Evolutionary conservation across 1,139 yeast species (phyloP).

Genomic region (Hyphopichia buzzinii): DNA sequence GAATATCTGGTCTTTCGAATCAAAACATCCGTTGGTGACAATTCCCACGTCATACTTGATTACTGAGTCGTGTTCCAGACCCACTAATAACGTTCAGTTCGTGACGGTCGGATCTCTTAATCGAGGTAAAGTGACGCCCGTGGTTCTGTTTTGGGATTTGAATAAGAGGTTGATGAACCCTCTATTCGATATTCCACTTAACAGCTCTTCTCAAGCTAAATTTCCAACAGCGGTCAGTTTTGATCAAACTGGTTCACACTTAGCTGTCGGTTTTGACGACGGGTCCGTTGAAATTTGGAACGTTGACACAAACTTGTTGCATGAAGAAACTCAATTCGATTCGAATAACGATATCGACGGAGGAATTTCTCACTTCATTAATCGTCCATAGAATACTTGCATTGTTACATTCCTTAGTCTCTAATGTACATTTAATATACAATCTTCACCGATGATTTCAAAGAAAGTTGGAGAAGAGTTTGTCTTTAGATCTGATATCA

Average conservation of each 20-base stretch:
- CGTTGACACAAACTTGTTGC: conserved; percentile 16
- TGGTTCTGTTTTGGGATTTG: conserved; percentile 59
- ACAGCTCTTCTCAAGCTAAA: conserved; percentile 3
- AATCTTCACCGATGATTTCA: conserved; percentile 10
- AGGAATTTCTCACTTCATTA: conserved; percentile 5
- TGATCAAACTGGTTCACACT: conserved; percentile 17
- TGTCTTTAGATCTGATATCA: conserved; percentile 48
- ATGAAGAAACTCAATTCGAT: conserved; percentile 4
- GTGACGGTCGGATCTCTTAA: conserved; percentile 44
- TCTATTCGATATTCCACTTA: conserved; percentile 21
- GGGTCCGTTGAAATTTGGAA: conserved; percentile 22
- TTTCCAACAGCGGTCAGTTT: conserved; percentile 20
- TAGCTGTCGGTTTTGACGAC: conserved; percentile 25
- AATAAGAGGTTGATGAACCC: conserved; percentile 38
- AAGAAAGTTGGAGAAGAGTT: conserved; percentile 44
- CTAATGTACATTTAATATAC: conserved; percentile 17
- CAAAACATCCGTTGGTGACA: conserved; percentile 14
- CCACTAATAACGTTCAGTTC: conserved; percentile 42
- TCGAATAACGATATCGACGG: conserved; percentile 9
- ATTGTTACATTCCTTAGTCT: neutral
- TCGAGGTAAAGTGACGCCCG: conserved; percentile 22
- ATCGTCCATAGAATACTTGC: neutral
- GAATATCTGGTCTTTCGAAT: conserved; percentile 19
- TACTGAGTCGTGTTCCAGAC: conserved; percentile 42
- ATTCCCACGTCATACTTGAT: conserved; percentile 41